phyloP scores from a whole-genome alignment of 2,329 filamentous ascomycete genomes.

The Pyrenophora graminea region DNA sequence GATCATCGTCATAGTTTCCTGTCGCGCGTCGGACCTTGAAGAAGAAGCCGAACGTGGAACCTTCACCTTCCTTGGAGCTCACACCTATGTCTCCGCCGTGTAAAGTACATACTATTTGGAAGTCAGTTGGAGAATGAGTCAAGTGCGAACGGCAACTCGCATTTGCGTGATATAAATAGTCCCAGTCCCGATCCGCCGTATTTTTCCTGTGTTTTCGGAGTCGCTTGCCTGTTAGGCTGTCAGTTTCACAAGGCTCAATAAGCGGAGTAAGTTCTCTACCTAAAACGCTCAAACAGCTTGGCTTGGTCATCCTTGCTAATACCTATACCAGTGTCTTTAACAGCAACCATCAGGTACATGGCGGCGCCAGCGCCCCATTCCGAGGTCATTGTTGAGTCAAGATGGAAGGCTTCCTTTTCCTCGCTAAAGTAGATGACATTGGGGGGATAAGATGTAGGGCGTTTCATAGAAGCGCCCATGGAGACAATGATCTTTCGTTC shows the following conservation, averaged over 20 bases:
- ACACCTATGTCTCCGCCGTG: conserved; percentile 47
- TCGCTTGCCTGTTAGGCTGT: conserved; percentile 36
- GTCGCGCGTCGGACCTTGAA: conserved; percentile 41
- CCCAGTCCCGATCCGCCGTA: conserved; percentile 50
- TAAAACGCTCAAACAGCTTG: conserved; percentile 51
- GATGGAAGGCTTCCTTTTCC: conserved; percentile 42
- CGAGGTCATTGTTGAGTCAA: conserved; percentile 47
- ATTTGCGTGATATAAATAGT: conserved; percentile 45
- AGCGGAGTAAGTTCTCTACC: conserved; percentile 25
- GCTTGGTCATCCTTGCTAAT: conserved; percentile 48
- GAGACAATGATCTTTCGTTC: conserved; percentile 48
- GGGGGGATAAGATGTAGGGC: conserved; percentile 50
- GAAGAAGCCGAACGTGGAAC: conserved; percentile 46
- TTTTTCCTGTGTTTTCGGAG: conserved; percentile 47
- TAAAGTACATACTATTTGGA: conserved; percentile 38
- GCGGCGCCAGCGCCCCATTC: conserved; percentile 49
- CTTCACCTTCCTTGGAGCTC: conserved; percentile 40
- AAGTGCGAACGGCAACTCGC: conserved; percentile 16
- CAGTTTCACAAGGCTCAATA: background rate
- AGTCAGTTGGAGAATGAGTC: background rate
- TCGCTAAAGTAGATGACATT: conserved; percentile 51
- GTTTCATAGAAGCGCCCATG: conserved; percentile 45
- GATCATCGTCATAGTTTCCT: conserved; percentile 24
- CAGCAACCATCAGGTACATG: conserved; percentile 52
- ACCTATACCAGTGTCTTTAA: conserved; percentile 51